Percentiles rank a stretch among this genome's conserved stretches.
These are phyloP conservation scores for Babesia gibsoni DNA, from an alignment of 169 alveolate genomes.

Conservation along the genomic window DNA sequence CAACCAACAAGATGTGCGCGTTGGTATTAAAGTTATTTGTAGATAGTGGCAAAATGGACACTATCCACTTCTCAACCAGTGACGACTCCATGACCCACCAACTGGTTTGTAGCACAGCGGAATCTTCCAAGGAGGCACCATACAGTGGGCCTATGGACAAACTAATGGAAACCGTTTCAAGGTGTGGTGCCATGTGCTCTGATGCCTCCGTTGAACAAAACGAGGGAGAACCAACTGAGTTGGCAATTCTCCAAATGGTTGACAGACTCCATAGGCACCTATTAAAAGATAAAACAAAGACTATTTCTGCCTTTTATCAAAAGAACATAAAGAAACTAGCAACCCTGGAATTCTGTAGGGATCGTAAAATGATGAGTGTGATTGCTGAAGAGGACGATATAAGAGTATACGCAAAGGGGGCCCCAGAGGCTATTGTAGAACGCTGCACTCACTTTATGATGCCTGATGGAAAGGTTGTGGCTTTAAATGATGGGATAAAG, in stretches of 20 bases:
- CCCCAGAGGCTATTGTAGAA: slow-evolving; percentile 96
- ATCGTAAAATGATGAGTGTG: slow-evolving; percentile 95
- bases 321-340: slow-evolving; percentile 75
- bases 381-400: slow-evolving; percentile 54
- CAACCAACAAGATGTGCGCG: slow-evolving; percentile 95
- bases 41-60: not conserved
- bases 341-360: slow-evolving; percentile 94
- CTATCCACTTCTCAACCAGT: slow-evolving; percentile 17
- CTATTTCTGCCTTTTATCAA: slow-evolving; percentile 11
- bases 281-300: not conserved
- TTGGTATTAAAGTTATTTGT: slow-evolving; percentile 8
- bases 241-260: slow-evolving; percentile 54
- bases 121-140: not conserved
- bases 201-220: slow-evolving; percentile 43
- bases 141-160: slow-evolving; percentile 11
- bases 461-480: slow-evolving; percentile 82
- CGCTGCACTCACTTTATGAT: slow-evolving; percentile 67
- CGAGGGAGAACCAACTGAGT: slow-evolving; percentile 63
- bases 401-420: slow-evolving; percentile 94
- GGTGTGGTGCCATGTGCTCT: slow-evolving; percentile 49
- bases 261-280: slow-evolving; percentile 7
- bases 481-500: slow-evolving; percentile 79
- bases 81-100: not conserved
- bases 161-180: slow-evolving; percentile 14
- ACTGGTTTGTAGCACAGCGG: not conserved